Evolutionary conservation across 495 filamentous ascomycete genomes (phyloP).

Genomic region (Xylaria longipes): DNA sequence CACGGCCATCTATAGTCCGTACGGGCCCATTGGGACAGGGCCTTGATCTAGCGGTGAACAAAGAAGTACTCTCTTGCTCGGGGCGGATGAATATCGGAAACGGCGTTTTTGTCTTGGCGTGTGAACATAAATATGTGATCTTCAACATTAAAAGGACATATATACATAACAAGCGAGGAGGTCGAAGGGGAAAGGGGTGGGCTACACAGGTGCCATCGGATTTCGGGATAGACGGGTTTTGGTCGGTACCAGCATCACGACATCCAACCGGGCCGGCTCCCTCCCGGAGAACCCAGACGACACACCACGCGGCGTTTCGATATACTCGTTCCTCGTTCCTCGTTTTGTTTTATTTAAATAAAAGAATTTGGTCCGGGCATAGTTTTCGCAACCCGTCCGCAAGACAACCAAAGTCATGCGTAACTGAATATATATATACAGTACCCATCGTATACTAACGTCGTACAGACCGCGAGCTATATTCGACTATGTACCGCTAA

Average conservation of each 20-base stretch:
- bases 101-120: not conserved
- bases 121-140: not conserved
- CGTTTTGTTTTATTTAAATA: too few species aligned
- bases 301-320: not conserved
- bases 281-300: not conserved
- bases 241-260: not conserved
- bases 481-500: not conserved
- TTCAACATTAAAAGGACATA: not conserved
- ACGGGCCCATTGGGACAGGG: conserved; percentile 27
- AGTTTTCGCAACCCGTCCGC: not conserved
- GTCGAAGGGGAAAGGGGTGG: not conserved
- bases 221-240: not conserved
- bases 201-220: not conserved
- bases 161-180: not conserved
- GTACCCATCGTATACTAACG: not conserved
- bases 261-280: not conserved
- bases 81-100: not conserved
- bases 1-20: conserved; percentile 33
- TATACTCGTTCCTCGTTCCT: not conserved
- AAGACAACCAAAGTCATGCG: not conserved
- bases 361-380: too few species aligned
- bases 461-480: not conserved
- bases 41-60: not conserved
- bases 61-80: not conserved
- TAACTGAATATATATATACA: not conserved